Conservation (phyloP, 257 asterid genomes). For the Solanum peruvianum region DNA sequence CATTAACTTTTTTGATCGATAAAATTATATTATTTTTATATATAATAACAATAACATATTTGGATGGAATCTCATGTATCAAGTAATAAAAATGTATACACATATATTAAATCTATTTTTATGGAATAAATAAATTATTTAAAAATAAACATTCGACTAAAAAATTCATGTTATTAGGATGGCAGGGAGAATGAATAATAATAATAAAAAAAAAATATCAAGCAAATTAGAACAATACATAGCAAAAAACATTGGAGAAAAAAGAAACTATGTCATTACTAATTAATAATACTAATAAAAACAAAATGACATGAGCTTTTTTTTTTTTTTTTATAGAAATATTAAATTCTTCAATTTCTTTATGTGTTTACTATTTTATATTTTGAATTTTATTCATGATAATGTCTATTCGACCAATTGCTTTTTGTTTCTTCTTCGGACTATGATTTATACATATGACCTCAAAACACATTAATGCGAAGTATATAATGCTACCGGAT, state of each 20-base stretch:
- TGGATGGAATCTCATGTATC: too few species aligned
- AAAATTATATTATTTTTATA: neutral
- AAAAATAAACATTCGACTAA: neutral
- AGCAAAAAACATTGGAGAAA: neutral
- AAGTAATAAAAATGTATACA: fast-evolving
- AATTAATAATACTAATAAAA: too few species aligned
- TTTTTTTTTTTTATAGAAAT: neutral
- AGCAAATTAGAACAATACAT: neutral
- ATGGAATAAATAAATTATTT: neutral
- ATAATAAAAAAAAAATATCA: too few species aligned
- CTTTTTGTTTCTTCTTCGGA: neutral
- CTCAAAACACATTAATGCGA: neutral
- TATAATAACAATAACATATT: neutral
- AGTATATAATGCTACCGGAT: neutral
- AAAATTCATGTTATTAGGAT: too few species aligned
- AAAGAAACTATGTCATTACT: neutral
- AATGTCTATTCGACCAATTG: neutral
- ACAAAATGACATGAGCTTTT: neutral
- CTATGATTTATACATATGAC: neutral
- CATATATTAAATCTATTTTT: neutral
- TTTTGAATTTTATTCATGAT: neutral
- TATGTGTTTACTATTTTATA: too few species aligned
- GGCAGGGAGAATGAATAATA: too few species aligned
- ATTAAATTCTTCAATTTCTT: neutral
- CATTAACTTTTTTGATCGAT: neutral